phyloP scores from a whole-genome alignment of 2,329 filamentous ascomycete species.

The Beauveria sp. region DNA sequence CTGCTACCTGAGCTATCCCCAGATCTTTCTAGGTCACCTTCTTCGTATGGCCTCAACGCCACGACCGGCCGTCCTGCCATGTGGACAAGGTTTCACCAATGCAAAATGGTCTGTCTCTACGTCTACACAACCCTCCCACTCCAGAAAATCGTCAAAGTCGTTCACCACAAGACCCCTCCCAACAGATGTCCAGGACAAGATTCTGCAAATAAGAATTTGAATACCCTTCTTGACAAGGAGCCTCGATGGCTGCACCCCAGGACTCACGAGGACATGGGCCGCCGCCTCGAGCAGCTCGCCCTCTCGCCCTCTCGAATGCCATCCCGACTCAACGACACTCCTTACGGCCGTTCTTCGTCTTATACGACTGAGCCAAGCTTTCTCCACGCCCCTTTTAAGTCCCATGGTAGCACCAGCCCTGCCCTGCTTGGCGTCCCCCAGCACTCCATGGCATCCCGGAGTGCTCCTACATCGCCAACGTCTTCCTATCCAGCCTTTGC shows the following conservation, averaged over 20 bases:
- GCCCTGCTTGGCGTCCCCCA: not conserved
- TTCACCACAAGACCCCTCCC: constrained; percentile 31
- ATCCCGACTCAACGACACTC: not conserved
- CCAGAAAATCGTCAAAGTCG: constrained; percentile 40
- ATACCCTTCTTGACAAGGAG: constrained; percentile 50
- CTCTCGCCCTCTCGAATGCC: constrained; percentile 21
- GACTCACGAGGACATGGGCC: constrained; percentile 42
- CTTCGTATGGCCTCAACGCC: constrained; percentile 21
- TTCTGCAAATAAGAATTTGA: constrained; percentile 52
- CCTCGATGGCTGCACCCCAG: constrained; percentile 50
- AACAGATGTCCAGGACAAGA: constrained; percentile 39
- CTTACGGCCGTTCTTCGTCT: not conserved
- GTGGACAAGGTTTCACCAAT: constrained; percentile 45
- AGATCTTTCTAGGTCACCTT: constrained; percentile 16
- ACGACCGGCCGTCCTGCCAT: constrained; percentile 45
- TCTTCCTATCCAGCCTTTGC: not conserved
- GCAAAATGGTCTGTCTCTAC: constrained; percentile 49
- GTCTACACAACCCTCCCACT: constrained; percentile 47
- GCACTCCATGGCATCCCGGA: not conserved
- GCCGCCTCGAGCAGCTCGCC: constrained; percentile 38
- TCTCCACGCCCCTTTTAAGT: not conserved
- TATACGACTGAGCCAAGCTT: not conserved
- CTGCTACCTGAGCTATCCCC: not conserved
- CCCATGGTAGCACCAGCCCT: not conserved
- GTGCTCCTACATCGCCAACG: not conserved